phyloP scores from a whole-genome alignment of 306 rosid species.

The Potentilla sterilis region DNA sequence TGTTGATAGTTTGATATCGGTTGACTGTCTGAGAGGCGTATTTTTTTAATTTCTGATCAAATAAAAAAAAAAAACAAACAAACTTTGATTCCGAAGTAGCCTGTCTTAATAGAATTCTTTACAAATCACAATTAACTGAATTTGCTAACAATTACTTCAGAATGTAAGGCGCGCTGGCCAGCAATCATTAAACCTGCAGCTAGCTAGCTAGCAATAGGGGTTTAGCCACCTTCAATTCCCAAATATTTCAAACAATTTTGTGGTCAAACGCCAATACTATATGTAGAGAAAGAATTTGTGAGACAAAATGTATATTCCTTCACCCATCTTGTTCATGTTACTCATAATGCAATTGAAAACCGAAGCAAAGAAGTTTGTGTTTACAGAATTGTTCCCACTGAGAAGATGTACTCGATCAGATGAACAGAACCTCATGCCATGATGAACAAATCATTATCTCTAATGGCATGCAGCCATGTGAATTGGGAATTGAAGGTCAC shows the following conservation, averaged over 20 bases:
- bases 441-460: background rate
- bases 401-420: background rate
- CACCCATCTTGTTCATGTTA: conserved; percentile 7
- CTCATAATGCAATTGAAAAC: background rate
- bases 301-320: background rate
- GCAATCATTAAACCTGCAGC: background rate
- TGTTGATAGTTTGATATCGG: too few species aligned
- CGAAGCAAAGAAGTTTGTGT: background rate
- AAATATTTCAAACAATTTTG: background rate
- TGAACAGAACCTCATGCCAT: background rate
- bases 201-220: background rate
- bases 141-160: background rate
- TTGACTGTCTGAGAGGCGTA: too few species aligned
- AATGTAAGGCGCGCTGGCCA: background rate
- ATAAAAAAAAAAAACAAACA: too few species aligned
- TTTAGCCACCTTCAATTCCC: background rate
- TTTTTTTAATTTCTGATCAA: too few species aligned
- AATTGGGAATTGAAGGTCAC: background rate
- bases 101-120: too few species aligned
- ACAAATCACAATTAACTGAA: too few species aligned
- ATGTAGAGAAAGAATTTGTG: background rate
- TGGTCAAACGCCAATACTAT: background rate
- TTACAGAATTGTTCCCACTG: background rate
- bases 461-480: background rate
- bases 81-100: too few species aligned